A percentile compares a stretch with the other conserved stretches of the same genome.
Evolutionary conservation across 2,329 filamentous ascomycete species (phyloP).

Genomic region (Alternaria infectoria): DNA sequence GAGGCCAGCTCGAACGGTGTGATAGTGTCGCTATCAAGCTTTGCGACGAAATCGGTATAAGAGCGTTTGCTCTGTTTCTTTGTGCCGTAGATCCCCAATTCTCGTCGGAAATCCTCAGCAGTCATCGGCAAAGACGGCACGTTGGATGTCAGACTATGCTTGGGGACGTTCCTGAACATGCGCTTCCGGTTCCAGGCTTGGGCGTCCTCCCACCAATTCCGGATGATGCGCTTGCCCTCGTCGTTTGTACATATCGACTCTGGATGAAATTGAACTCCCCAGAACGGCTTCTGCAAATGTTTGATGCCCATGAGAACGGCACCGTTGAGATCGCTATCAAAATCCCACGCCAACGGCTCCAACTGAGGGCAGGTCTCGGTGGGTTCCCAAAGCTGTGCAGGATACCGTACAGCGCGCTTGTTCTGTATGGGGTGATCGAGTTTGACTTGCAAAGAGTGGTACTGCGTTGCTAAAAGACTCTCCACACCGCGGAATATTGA

Average conservation of each 20-base stretch:
- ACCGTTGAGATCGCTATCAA: slow-evolving; percentile 55
- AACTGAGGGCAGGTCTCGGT: slow-evolving; percentile 46
- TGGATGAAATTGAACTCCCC: slow-evolving; percentile 89
- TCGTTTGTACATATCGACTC: slow-evolving; percentile 84
- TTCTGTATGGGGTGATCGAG: slow-evolving; percentile 43
- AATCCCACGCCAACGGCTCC: slow-evolving; percentile 57
- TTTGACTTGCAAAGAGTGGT: slow-evolving; percentile 68
- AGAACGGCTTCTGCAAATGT: slow-evolving; percentile 74
- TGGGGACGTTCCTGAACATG: slow-evolving; percentile 14
- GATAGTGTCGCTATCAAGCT: slow-evolving; percentile 20
- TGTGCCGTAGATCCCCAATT: slow-evolving; percentile 19
- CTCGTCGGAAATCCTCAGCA: slow-evolving; percentile 23
- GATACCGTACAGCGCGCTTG: slow-evolving; percentile 45
- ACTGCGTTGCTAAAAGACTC: slow-evolving; percentile 73
- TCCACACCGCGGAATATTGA: slow-evolving; percentile 72
- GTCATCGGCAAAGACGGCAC: slow-evolving; percentile 24
- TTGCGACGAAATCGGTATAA: slow-evolving; percentile 5
- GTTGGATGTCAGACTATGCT: slow-evolving; percentile 12
- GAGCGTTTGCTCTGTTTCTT: slow-evolving; percentile 11
- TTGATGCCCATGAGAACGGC: slow-evolving; percentile 78
- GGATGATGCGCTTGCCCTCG: slow-evolving; percentile 68
- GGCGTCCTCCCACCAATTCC: slow-evolving; percentile 76
- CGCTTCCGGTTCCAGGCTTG: slow-evolving; percentile 57
- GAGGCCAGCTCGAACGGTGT: slow-evolving; percentile 31
- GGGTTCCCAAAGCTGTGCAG: slow-evolving; percentile 48